Conservation (phyloP, 202 grass and related monocot genomes). For the Saccharum hybrid region DNA sequence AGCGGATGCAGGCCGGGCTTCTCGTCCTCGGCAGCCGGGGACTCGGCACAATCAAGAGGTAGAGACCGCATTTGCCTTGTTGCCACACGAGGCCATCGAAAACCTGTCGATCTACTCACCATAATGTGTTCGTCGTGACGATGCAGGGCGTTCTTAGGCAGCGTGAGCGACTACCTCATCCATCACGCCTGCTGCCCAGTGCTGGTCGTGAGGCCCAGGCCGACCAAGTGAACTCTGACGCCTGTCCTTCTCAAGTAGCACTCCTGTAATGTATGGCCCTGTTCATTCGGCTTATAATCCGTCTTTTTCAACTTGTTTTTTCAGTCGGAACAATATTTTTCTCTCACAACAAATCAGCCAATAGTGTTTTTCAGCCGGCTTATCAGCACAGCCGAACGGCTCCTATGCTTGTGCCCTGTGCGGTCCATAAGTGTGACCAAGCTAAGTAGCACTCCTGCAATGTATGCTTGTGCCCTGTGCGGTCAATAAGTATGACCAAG, state of each 20-base stretch:
- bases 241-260: background rate
- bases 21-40: constrained; percentile 74
- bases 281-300: too few species aligned
- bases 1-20: constrained; percentile 61
- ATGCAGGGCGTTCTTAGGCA: constrained; percentile 78
- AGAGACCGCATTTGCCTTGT: background rate
- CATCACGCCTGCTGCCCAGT: constrained; percentile 73
- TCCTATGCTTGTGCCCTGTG: too few species aligned
- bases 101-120: background rate
- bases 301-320: too few species aligned
- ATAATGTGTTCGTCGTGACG: background rate
- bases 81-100: background rate
- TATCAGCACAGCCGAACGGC: too few species aligned
- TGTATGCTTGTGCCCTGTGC: too few species aligned
- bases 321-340: too few species aligned
- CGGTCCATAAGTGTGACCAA: too few species aligned
- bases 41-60: constrained; percentile 72
- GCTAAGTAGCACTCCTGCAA: too few species aligned
- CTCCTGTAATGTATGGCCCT: too few species aligned
- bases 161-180: constrained; percentile 77
- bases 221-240: constrained; percentile 42
- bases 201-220: constrained; percentile 60
- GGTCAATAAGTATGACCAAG: too few species aligned
- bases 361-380: too few species aligned
- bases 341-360: too few species aligned